Evolutionary conservation across 192 early-diverging fungal genomes (phyloP), one percentile per base, ranked within the genome.

Genomic region (Dissophora globulifera): DNA sequence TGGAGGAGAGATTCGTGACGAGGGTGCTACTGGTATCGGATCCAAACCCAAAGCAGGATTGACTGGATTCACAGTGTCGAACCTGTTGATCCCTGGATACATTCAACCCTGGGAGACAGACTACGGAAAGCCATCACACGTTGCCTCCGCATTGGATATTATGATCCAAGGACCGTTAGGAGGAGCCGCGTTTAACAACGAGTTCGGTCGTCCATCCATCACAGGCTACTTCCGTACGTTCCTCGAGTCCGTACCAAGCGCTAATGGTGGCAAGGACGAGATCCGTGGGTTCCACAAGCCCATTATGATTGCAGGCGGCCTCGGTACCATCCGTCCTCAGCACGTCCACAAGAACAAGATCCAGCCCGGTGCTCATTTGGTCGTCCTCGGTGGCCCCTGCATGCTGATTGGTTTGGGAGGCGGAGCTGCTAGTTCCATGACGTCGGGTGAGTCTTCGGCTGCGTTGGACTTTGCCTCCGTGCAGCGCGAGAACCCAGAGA

Each of bases 331-430:
- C 47, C 90, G 95, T 29, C 92, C 93, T 42, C 85, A 88, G 84
- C 96, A 98, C 41, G 88, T 95, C 49, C 87, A 88, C 54, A 99
- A 99, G 82, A 84, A 90, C 63, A 82, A 87, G 54, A 97, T 99
- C 61, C 71, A 81, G 8, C 88, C 93, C 2, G 96, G 91, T 47
- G 91, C 87, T 32, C 82, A 85, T 17, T 82, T 99, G 67, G 84
- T 98, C 27, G 95, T 98, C 1, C 80, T 99, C 33, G 98, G 98
- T 67, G 98, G 98, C 0, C 98, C 98, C 27, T 85, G 92, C 50
- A 98, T 99, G 97, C 84, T 99, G 60, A 99, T 99, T 79, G 98
- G 98, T 31, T 84, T 99, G 53, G 98, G 98, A 61, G 98, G 98
- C 62, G 98, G 98, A 47, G 98, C 98, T 31, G 98, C 98, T 35